Evolutionary conservation across 352 stramenopile species (phyloP).

Genomic region (Phytopythium kandeliae): DNA sequence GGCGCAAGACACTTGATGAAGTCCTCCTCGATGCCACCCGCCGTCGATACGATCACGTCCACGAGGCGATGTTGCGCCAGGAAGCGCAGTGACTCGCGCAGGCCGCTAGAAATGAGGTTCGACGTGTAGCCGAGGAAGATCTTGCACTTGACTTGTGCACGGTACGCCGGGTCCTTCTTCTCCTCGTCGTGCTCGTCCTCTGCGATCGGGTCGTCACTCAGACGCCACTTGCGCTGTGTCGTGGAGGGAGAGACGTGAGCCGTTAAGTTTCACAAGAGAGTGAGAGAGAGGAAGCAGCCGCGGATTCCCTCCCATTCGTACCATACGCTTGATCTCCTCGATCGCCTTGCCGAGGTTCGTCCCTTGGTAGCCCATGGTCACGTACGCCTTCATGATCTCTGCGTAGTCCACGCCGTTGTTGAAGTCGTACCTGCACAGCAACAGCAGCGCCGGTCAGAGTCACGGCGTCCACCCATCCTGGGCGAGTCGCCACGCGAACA

Average conservation of each 20-base stretch:
- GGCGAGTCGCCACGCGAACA: background rate
- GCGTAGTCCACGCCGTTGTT: constrained; percentile 87
- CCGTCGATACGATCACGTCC: constrained; percentile 95
- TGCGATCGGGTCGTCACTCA: constrained; percentile 92
- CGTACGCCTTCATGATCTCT: constrained; percentile 77
- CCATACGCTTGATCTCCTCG: constrained; percentile 98
- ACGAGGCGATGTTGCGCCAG: constrained; percentile 98
- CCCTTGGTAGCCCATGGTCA: constrained; percentile 92
- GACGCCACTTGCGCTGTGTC: constrained; percentile 89
- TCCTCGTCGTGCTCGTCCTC: constrained; percentile 92
- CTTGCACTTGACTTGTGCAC: constrained; percentile 89
- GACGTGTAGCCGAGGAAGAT: constrained; percentile 99
- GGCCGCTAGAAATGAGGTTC: constrained; percentile 99
- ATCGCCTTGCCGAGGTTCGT: constrained; percentile 97
- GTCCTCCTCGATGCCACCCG: constrained; percentile 95
- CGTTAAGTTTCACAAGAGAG: too few species aligned
- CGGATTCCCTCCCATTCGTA: too few species aligned
- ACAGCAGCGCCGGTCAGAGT: background rate
- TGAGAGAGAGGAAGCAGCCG: too few species aligned
- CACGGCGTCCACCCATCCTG: background rate
- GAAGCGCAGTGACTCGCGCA: constrained; percentile 98
- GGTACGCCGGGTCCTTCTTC: constrained; percentile 70
- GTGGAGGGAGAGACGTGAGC: too few species aligned
- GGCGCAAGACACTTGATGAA: constrained; percentile 99
- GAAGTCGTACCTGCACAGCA: constrained; percentile 80